Base-by-base conservation (phyloP, 1,139 yeast species). In the Oligophagozyma castellii region DNA sequence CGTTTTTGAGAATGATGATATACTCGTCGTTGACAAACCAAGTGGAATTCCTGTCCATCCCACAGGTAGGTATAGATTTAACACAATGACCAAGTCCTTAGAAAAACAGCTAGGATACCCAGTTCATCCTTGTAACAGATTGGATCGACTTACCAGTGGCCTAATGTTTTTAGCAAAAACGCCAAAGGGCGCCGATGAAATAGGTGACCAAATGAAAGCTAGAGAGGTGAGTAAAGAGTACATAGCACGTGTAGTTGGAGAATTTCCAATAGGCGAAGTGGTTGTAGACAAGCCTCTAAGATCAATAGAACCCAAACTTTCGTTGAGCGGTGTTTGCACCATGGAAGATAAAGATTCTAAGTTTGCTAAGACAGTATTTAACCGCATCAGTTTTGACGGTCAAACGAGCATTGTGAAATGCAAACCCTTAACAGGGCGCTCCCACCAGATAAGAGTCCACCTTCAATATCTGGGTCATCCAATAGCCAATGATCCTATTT, bases 21-120 rank as follows among this genome's bases (percentile, higher is more conserved):
- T 84, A 19, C 64, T 89, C 5, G 95, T 80, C 1, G 78, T 92
- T 16, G 94, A 89, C 51, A 89, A 89, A 43, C 98, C 99, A 0
- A 70, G 93, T 3, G 95, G 98, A 0, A 70, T 89, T 3, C 96
- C 99, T 0, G 95, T 78, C 1, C 98, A 89, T 51, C 98, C 99
- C 1, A 79, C 96, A 0, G 99, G 98, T 0, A 61, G 96, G 34
- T 89, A 75, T 55, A 61, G 93, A 35, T 83, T 70, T 55, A 89
- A 89, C 50, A 73, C 95, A 1, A 70, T 86, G 11, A 81, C 93
- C n/a, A 80, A 77, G 51, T 72, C 83, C 12, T 56, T 86, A 37
- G 73, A 78, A 48, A 72, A 70, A 32, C 86, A 83, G 36, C 50
- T 61, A 31, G 76, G 76, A 0, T 60, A 63, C 26, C 55, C 59